Conservation (phyloP, 1,284 basidiomycete species). For the Paramarasmius palmivorus region DNA sequence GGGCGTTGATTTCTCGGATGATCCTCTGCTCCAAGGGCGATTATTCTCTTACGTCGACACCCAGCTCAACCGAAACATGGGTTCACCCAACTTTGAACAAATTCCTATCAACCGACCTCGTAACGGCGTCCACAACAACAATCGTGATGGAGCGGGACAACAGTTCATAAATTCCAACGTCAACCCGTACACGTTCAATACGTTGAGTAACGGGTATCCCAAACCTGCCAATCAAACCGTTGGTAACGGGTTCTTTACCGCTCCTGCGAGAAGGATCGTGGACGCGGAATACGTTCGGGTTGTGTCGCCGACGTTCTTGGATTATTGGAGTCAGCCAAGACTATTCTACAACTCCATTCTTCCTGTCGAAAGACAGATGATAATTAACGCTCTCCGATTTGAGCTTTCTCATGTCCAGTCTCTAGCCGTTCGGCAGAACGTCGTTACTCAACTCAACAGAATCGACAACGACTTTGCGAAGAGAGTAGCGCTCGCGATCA, state of each 20-base stretch:
- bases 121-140: slow-evolving; percentile 8
- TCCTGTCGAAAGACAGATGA: slow-evolving; percentile 7
- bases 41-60: slow-evolving; percentile 13
- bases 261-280: slow-evolving; percentile 3
- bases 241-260: slow-evolving; percentile 10
- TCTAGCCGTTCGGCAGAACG: background rate
- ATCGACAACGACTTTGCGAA: slow-evolving; percentile 4
- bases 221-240: slow-evolving; percentile 6
- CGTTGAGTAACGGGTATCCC: slow-evolving; percentile 5
- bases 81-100: slow-evolving; percentile 10
- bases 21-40: slow-evolving; percentile 12
- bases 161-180: slow-evolving; percentile 7
- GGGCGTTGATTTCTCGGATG: slow-evolving; percentile 13
- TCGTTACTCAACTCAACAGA: slow-evolving; percentile 7
- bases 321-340: slow-evolving; percentile 8
- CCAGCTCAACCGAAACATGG: slow-evolving; percentile 12
- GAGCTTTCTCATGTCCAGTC: slow-evolving; percentile 8
- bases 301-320: slow-evolving; percentile 4
- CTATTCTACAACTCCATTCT: slow-evolving; percentile 9
- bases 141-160: slow-evolving; percentile 9
- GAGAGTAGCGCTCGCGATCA: background rate
- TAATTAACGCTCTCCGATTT: slow-evolving; percentile 8
- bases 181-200: slow-evolving; percentile 7
- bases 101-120: slow-evolving; percentile 12
- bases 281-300: slow-evolving; percentile 6